phyloP scores from a whole-genome alignment of 108 stramenopile genomes.

The Licmophora abbreviata region DNA sequence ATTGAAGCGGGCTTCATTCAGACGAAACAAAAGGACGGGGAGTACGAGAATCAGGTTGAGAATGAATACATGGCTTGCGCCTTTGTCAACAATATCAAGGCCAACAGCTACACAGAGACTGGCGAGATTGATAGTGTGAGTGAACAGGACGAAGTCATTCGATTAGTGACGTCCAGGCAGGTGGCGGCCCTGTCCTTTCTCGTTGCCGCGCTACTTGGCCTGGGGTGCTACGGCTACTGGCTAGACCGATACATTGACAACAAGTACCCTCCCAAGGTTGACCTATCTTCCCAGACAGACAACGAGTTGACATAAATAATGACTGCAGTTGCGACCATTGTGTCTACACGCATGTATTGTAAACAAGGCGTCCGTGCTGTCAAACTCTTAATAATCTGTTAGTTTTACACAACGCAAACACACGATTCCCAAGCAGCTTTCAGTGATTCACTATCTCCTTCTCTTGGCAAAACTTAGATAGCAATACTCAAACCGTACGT shows the following conservation, averaged over 20 bases:
- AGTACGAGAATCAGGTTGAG: constrained; percentile 47
- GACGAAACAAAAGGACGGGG: constrained; percentile 20
- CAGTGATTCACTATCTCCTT: background rate
- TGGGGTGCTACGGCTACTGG: background rate
- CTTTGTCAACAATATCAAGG: constrained; percentile 25
- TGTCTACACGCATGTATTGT: too few relatives aligned
- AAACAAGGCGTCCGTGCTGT: too few relatives aligned
- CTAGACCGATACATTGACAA: constrained; percentile 16
- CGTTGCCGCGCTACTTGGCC: constrained; percentile 8
- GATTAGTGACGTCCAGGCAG: constrained; percentile 17
- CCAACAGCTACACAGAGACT: constrained; percentile 27
- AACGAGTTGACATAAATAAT: constrained; percentile 7
- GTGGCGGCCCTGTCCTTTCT: constrained; percentile 8
- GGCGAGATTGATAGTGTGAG: constrained; percentile 32
- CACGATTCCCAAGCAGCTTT: background rate
- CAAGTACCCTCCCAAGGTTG: constrained; percentile 8
- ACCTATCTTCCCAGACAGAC: constrained; percentile 10
- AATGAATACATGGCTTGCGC: constrained; percentile 59
- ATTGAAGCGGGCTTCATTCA: constrained; percentile 31
- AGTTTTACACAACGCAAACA: background rate
- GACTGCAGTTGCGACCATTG: too few relatives aligned
- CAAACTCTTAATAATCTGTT: too few relatives aligned
- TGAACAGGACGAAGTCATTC: constrained; percentile 11
- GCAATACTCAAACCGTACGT: constrained; percentile 80
- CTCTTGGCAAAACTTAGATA: constrained; percentile 62